Evolutionary conservation across 306 rosid species (phyloP).

Genomic region (Lathyrus sativus): DNA sequence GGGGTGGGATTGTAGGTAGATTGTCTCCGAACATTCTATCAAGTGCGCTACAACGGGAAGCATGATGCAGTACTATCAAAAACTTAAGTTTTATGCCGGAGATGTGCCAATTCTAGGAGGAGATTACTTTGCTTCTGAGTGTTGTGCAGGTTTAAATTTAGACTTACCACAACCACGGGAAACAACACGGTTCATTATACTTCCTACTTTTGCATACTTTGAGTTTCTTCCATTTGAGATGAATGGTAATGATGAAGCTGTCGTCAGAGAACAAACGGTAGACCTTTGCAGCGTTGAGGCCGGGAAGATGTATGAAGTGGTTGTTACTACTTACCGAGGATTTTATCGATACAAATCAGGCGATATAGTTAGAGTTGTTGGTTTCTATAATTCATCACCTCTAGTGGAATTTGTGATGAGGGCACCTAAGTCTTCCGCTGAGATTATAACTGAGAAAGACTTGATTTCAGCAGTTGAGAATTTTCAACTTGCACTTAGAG

Average conservation of each 20-base stretch:
- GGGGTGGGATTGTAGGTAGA: conserved; percentile 56
- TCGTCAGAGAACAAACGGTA: conserved; percentile 45
- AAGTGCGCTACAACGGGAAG: conserved; percentile 64
- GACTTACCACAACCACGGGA: conserved; percentile 58
- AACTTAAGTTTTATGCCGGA: conserved; percentile 61
- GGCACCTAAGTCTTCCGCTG: conserved; percentile 53
- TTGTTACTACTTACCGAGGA: conserved; percentile 66
- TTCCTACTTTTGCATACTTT: conserved; percentile 70
- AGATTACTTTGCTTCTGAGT: conserved; percentile 67
- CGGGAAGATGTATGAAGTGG: conserved; percentile 75
- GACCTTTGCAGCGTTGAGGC: conserved; percentile 50
- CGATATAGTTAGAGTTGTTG: conserved; percentile 63
- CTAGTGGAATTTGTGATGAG: conserved; percentile 62
- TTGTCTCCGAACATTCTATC: conserved; percentile 68
- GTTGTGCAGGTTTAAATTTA: conserved; percentile 61
- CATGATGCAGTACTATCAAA: conserved; percentile 59
- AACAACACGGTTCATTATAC: conserved; percentile 49
- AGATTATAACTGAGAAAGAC: conserved; percentile 60
- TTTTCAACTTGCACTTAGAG: conserved; percentile 44
- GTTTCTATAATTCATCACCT: conserved; percentile 60
- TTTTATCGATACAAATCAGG: conserved; percentile 64
- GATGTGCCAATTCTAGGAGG: conserved; percentile 60
- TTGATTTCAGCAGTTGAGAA: conserved; percentile 53
- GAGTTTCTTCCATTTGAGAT: conserved; percentile 72
- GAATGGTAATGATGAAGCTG: conserved; percentile 35